Evolutionary conservation across 78 protist species (phyloP).

Genomic region (Dictyostelium firmibasis): DNA sequence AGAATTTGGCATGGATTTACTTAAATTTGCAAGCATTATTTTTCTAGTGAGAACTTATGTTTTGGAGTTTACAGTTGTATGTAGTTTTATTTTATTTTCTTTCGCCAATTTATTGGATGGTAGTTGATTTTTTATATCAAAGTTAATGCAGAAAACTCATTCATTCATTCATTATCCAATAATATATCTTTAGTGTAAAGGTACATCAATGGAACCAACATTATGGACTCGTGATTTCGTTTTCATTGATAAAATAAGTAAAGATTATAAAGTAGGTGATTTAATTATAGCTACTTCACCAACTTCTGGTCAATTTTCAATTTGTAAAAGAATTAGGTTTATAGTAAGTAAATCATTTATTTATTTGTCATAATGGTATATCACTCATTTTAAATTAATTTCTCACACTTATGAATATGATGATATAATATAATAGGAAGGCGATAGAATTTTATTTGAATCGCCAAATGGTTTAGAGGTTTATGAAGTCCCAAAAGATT

Average conservation of each 20-base stretch:
- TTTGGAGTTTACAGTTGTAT: neutral
- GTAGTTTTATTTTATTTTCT: neutral
- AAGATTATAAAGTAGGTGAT: conserved; percentile 18
- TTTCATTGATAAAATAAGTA: conserved; percentile 2
- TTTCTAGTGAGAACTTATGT: neutral
- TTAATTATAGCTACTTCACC: conserved; percentile 33
- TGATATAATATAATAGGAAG: conserved; percentile 5
- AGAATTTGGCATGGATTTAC: neutral
- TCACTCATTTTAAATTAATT: too few species aligned
- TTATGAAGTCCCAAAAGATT: conserved; percentile 73
- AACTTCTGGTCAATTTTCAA: neutral
- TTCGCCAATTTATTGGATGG: too few species aligned
- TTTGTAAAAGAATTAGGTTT: conserved; percentile 52
- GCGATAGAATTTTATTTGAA: conserved; percentile 13
- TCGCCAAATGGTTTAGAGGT: neutral
- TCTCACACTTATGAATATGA: too few species aligned
- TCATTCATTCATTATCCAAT: too few species aligned
- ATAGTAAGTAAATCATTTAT: neutral
- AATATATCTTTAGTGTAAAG: conserved; percentile 15
- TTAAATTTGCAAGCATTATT: neutral
- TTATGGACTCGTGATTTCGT: neutral
- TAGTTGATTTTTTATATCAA: too few species aligned
- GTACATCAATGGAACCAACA: conserved; percentile 65
- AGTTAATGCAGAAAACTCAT: too few species aligned
- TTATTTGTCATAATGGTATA: too few species aligned